Evolutionary conservation across 1,139 yeast species (phyloP).

Genomic region (Sugiyamaella novakii): DNA sequence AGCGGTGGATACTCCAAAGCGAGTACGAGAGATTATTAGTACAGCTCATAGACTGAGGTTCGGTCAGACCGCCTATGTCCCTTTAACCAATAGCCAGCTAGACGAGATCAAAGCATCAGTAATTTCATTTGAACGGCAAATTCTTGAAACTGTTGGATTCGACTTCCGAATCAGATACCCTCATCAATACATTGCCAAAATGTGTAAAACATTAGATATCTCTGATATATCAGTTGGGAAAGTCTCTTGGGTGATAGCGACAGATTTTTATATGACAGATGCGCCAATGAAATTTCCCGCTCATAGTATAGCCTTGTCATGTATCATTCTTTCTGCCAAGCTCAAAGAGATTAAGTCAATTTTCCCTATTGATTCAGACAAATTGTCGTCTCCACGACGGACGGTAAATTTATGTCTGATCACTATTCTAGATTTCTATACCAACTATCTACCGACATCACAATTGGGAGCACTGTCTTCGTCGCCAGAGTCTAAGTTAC

Average conservation of each 20-base stretch:
- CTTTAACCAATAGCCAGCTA: constrained; percentile 20
- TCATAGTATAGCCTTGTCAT: constrained; percentile 76
- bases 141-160: constrained; percentile 72
- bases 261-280: constrained; percentile 75
- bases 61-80: constrained; percentile 31
- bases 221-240: constrained; percentile 33
- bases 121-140: constrained; percentile 57
- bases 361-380: constrained; percentile 34
- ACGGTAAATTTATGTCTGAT: constrained; percentile 61
- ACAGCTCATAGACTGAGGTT: constrained; percentile 26
- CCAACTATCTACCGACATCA: constrained; percentile 29
- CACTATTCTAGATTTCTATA: constrained; percentile 59
- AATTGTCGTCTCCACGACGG: constrained; percentile 33
- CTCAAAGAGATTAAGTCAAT: constrained; percentile 35
- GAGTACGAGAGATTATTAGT: constrained; percentile 59
- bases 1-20: constrained; percentile 86
- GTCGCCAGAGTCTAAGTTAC: constrained; percentile 6
- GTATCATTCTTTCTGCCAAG: constrained; percentile 54
- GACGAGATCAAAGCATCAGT: constrained; percentile 31
- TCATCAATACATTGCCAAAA: constrained; percentile 70
- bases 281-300: constrained; percentile 73
- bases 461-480: constrained; percentile 24
- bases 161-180: constrained; percentile 68
- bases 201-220: constrained; percentile 56
- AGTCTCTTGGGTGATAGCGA: constrained; percentile 72